phyloP scores from a whole-genome alignment of 129 eudicot species.

The Flaveria bidentis region DNA sequence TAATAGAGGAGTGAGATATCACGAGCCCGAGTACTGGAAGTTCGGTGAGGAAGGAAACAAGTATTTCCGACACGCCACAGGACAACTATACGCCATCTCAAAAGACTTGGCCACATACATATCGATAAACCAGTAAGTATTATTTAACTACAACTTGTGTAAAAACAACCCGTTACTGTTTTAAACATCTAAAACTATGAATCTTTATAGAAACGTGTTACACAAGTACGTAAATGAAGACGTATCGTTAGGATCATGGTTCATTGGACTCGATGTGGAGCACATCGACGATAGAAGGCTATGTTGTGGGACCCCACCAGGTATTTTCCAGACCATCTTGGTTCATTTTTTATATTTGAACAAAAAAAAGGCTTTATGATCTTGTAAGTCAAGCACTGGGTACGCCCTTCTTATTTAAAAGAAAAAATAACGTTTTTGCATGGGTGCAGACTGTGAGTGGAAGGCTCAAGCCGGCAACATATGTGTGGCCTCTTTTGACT shows the following conservation, averaged over 20 bases:
- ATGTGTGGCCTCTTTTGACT: slow-evolving; percentile 90
- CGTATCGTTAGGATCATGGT: slow-evolving; percentile 89
- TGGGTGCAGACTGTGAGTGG: slow-evolving; percentile 82
- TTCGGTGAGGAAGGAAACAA: slow-evolving; percentile 94
- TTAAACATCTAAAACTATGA: neutral
- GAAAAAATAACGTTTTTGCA: too few species aligned
- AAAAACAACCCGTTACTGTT: neutral
- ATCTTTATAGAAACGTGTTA: slow-evolving; percentile 56
- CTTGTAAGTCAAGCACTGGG: too few species aligned
- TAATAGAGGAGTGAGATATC: slow-evolving; percentile 88
- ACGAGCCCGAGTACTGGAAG: slow-evolving; percentile 96
- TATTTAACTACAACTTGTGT: neutral
- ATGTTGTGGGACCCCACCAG: slow-evolving; percentile 97
- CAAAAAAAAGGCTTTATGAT: too few species aligned
- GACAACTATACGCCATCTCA: slow-evolving; percentile 90
- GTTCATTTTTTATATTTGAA: too few species aligned
- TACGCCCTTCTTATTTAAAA: too few species aligned
- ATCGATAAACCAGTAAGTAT: slow-evolving; percentile 79
- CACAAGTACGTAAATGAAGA: slow-evolving; percentile 91
- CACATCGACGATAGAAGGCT: slow-evolving; percentile 81
- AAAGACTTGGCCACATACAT: slow-evolving; percentile 84
- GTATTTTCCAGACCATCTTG: slow-evolving; percentile 30
- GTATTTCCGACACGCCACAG: slow-evolving; percentile 94
- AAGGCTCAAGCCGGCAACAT: slow-evolving; percentile 95
- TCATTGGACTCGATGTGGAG: slow-evolving; percentile 82